These are phyloP conservation scores for Magnolia officinalis DNA, from an alignment of 164 flowering plant genomes.

Conservation along the genomic window DNA sequence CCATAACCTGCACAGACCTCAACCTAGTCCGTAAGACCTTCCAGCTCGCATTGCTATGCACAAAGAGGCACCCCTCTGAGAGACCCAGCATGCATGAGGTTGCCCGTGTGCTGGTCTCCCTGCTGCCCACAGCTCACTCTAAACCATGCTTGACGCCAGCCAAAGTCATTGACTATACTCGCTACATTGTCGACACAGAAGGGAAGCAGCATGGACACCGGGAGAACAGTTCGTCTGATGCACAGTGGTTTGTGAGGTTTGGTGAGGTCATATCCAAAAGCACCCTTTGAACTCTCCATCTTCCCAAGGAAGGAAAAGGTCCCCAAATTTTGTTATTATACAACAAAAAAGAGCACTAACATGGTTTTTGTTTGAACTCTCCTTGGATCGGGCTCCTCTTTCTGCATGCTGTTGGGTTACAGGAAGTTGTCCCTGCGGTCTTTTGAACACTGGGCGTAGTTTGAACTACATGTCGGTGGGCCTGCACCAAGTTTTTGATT, in stretches of 20 bases:
- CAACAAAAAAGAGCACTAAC: not conserved
- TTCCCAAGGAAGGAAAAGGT: not conserved
- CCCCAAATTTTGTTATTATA: conserved; percentile 4
- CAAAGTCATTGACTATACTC: conserved; percentile 48
- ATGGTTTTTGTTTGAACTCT: not conserved
- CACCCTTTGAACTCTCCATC: conserved; percentile 24
- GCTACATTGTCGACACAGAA: conserved; percentile 29
- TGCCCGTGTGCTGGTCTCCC: conserved; percentile 56
- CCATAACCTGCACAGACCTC: conserved; percentile 78
- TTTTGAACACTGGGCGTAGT: too few species aligned
- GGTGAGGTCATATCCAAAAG: conserved; percentile 73
- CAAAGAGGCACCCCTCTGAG: conserved; percentile 62
- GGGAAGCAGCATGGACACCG: conserved; percentile 20
- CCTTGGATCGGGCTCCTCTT: not conserved
- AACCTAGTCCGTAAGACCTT: conserved; percentile 64
- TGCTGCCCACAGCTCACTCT: conserved; percentile 51
- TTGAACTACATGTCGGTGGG: too few species aligned
- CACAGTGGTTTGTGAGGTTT: conserved; percentile 73
- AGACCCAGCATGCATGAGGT: conserved; percentile 93
- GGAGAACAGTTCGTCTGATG: conserved; percentile 56
- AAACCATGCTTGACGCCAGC: conserved; percentile 29
- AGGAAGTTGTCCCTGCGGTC: too few species aligned
- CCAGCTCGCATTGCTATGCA: conserved; percentile 86
- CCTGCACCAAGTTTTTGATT: too few species aligned
- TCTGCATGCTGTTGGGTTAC: too few species aligned